Evolutionary conservation across 2,329 filamentous ascomycete species (phyloP).

Genomic region (Pseudogymnoascus sp.): DNA sequence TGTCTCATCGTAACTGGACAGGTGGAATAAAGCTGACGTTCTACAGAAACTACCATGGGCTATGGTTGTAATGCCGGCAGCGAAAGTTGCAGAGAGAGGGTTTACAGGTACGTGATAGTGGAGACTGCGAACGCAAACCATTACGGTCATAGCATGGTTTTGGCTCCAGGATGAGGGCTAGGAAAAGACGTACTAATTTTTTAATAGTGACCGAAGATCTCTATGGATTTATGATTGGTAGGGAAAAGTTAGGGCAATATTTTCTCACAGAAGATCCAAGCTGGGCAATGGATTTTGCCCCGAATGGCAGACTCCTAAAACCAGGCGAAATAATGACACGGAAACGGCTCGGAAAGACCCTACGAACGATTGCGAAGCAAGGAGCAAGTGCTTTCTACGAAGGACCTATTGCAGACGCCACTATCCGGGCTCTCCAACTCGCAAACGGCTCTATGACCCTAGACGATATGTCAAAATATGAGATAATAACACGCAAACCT

Average conservation of each 20-base stretch:
- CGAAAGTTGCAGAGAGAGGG: conserved; percentile 64
- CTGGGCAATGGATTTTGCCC: conserved; percentile 64
- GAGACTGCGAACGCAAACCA: background rate
- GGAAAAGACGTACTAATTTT: conserved; percentile 15
- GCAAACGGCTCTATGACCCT: conserved; percentile 61
- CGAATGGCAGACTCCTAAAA: conserved; percentile 48
- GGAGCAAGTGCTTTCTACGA: conserved; percentile 56
- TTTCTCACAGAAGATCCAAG: conserved; percentile 54
- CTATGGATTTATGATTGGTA: conserved; percentile 60
- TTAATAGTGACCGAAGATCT: conserved; percentile 59
- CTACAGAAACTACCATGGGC: conserved; percentile 57
- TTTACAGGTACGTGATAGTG: conserved; percentile 42
- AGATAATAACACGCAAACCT: conserved; percentile 54
- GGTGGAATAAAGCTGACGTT: background rate
- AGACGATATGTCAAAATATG: conserved; percentile 58
- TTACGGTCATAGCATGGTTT: background rate
- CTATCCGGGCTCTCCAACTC: conserved; percentile 48
- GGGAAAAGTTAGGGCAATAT: conserved; percentile 37
- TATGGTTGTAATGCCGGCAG: conserved; percentile 64
- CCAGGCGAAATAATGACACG: conserved; percentile 58
- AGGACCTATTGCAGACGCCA: conserved; percentile 54
- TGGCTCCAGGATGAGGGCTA: background rate
- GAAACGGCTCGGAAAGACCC: conserved; percentile 57
- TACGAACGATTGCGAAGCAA: conserved; percentile 52
- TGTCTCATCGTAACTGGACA: background rate